A percentile compares a stretch with the other conserved stretches of the same genome.
These are phyloP conservation scores for Alternaria longipes DNA, from an alignment of 2,329 filamentous ascomycete species.

Conservation along the genomic window DNA sequence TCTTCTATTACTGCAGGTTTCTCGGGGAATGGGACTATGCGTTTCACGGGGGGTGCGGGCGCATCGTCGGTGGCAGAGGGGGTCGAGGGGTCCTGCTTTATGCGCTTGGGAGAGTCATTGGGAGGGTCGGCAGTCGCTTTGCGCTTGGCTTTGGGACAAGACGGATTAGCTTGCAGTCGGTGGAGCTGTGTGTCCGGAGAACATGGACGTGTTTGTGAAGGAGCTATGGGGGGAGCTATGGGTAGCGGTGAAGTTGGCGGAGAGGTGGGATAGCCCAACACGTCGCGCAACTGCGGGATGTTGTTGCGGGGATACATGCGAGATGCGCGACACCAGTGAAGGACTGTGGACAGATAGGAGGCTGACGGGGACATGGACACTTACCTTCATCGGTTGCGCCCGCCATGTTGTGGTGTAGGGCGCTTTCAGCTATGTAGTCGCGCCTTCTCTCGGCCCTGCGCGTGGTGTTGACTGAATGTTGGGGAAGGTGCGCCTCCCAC, in stretches of 20 bases:
- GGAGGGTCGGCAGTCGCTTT: conserved; percentile 76
- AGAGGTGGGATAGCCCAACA: conserved; percentile 35
- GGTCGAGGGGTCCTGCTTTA: conserved; percentile 47
- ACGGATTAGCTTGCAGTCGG: conserved; percentile 24
- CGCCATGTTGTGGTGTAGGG: conserved; percentile 39
- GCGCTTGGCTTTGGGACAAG: conserved; percentile 65
- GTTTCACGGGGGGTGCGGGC: conserved; percentile 58
- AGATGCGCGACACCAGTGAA: background rate
- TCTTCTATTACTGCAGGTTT: conserved; percentile 96
- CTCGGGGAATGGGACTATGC: conserved; percentile 85
- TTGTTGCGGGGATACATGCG: conserved; percentile 19
- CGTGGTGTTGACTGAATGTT: conserved; percentile 22
- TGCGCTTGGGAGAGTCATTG: conserved; percentile 69
- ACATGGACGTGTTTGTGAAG: conserved; percentile 5
- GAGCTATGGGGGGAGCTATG: background rate
- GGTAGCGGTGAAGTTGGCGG: conserved; percentile 15
- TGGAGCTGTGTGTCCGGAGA: conserved; percentile 24
- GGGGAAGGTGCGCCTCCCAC: conserved; percentile 29
- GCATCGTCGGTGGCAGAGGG: conserved; percentile 46
- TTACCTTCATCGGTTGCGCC: conserved; percentile 50
- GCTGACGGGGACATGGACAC: conserved; percentile 17
- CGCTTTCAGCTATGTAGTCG: conserved; percentile 18
- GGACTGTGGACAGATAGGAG: background rate
- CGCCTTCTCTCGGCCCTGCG: conserved; percentile 19
- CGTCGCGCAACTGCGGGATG: conserved; percentile 22